phyloP scores from a whole-genome alignment of 371 early-diverging fungal genomes.

The Mucor circinelloides region DNA sequence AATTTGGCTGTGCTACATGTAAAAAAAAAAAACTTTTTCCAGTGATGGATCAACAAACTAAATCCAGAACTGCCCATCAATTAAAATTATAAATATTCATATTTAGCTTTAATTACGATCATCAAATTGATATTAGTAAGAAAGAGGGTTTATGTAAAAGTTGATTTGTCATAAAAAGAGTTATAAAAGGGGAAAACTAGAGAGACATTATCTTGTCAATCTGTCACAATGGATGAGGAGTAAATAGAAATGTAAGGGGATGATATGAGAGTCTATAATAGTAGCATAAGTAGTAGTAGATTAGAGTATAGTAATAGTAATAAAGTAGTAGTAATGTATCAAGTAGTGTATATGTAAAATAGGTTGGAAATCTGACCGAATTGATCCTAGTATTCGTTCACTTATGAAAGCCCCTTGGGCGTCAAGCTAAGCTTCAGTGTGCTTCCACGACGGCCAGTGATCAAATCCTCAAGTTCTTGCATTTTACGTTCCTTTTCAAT shows the following conservation, averaged over 20 bases:
- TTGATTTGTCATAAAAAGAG: not conserved
- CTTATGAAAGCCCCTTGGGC: constrained; percentile 32
- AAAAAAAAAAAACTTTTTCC: not conserved
- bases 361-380: not conserved
- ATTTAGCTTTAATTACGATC: not conserved
- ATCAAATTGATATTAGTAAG: not conserved
- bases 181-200: not conserved
- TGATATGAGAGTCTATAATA: not conserved
- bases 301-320: not conserved
- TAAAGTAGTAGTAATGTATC: not conserved
- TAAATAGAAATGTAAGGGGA: not conserved
- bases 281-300: not conserved
- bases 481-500: constrained; percentile 36
- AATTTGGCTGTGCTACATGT: not conserved
- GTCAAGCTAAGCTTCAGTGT: constrained; percentile 49
- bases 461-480: constrained; percentile 46
- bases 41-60: not conserved
- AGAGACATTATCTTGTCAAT: not conserved
- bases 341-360: not conserved
- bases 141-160: not conserved
- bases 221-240: not conserved
- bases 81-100: not conserved
- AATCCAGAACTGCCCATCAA: not conserved
- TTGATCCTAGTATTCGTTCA: constrained; percentile 3
- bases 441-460: constrained; percentile 46